A percentile compares a stretch with the other conserved stretches of the same genome.
Evolutionary conservation across 306 rosid genomes (phyloP).

Genomic region (Prosopis cineraria): DNA sequence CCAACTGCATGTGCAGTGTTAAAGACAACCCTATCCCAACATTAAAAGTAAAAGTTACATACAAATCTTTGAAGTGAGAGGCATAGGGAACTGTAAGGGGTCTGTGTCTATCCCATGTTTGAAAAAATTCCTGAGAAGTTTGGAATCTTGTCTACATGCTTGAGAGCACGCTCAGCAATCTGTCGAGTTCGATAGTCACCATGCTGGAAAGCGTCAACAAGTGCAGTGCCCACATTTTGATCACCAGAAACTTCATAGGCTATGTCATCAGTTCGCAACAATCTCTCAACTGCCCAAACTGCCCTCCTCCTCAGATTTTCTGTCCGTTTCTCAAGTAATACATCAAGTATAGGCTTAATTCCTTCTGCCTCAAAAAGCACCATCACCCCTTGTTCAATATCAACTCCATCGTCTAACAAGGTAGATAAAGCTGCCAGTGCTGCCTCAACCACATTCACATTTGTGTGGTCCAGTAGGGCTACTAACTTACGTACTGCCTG

Average conservation of each 20-base stretch:
- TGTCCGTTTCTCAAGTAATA: slow-evolving; percentile 79
- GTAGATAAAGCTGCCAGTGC: slow-evolving; percentile 88
- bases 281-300: slow-evolving; percentile 92
- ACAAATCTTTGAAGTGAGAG: slow-evolving; percentile 36
- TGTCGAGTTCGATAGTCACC: slow-evolving; percentile 91
- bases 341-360: slow-evolving; percentile 74
- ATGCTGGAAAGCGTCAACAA: slow-evolving; percentile 97
- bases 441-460: slow-evolving; percentile 92
- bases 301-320: slow-evolving; percentile 86
- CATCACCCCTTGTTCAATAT: slow-evolving; percentile 77
- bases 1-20: neutral
- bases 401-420: slow-evolving; percentile 86
- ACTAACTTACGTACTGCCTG: slow-evolving; percentile 77
- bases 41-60: slow-evolving; percentile 44
- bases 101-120: slow-evolving; percentile 46
- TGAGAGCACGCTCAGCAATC: slow-evolving; percentile 92
- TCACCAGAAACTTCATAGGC: slow-evolving; percentile 80
- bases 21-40: neutral
- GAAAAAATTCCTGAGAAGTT: slow-evolving; percentile 97
- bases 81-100: slow-evolving; percentile 9
- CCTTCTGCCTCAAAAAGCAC: slow-evolving; percentile 77
- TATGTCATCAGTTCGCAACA: slow-evolving; percentile 80
- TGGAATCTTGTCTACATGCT: slow-evolving; percentile 94
- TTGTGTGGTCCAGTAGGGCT: slow-evolving; percentile 89
- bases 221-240: slow-evolving; percentile 88